Conservation (phyloP, 2,329 filamentous ascomycete species). For the Alternaria alternata region DNA sequence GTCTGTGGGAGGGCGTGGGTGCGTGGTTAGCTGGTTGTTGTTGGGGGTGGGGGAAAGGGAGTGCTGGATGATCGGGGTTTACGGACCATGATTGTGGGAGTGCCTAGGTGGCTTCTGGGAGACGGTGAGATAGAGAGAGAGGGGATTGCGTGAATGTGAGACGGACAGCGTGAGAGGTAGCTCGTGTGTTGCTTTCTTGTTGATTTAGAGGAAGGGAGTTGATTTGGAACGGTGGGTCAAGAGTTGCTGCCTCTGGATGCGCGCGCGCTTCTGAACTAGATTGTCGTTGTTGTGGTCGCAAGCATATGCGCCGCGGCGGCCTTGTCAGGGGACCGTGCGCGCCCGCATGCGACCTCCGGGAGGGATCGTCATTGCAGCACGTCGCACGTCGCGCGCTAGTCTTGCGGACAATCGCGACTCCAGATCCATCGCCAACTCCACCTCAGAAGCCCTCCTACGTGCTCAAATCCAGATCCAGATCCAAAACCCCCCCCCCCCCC, state of each 20-base stretch:
- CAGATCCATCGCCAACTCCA: neutral
- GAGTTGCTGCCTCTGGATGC: neutral
- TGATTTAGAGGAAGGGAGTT: accelerated
- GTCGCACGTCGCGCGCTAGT: neutral
- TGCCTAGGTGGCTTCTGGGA: neutral
- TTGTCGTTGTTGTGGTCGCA: neutral
- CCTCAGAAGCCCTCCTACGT: no score
- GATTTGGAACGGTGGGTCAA: no score
- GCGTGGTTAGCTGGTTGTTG: neutral
- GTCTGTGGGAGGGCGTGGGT: constrained; percentile 68
- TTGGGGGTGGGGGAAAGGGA: neutral
- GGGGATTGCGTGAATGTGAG: neutral
- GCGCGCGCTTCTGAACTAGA: neutral
- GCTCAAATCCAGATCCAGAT: neutral
- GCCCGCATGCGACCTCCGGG: neutral
- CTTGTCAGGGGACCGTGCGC: constrained; percentile 15
- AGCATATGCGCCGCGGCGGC: neutral
- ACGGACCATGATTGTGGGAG: constrained; percentile 21
- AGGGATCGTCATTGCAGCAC: constrained; percentile 12
- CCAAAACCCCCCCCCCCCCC: no score
- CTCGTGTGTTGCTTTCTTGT: no score
- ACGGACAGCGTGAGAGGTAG: neutral
- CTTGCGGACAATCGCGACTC: neutral
- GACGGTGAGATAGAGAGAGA: neutral
- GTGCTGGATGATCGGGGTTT: neutral